A percentile compares a stretch with the other conserved stretches of the same genome.
Evolutionary conservation across 2,329 filamentous ascomycete genomes (phyloP).

Genomic region (Volutella citrinella): DNA sequence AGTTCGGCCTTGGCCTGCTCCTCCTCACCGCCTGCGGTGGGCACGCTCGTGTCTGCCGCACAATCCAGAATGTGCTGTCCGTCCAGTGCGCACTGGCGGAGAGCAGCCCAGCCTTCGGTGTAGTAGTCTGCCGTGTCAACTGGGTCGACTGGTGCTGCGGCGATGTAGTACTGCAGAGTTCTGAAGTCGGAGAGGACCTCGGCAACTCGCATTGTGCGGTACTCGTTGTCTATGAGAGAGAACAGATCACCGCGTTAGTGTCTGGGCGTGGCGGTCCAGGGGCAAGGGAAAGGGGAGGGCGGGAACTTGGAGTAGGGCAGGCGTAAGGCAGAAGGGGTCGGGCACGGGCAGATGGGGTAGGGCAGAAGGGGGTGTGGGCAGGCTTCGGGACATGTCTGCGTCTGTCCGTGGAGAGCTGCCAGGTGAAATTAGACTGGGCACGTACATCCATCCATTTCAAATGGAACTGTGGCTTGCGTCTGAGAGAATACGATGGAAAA

Average conservation of each 20-base stretch:
- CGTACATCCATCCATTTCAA: too few relatives aligned
- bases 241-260: constrained; percentile 17
- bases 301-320: constrained; percentile 1
- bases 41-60: constrained; percentile 59
- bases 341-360: too few relatives aligned
- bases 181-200: constrained; percentile 61
- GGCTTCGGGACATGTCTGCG: too few relatives aligned
- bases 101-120: constrained; percentile 60
- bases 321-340: too few relatives aligned
- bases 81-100: constrained; percentile 61
- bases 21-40: constrained; percentile 50
- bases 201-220: constrained; percentile 57
- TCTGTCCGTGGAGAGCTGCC: too few relatives aligned
- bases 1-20: constrained; percentile 62
- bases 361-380: too few relatives aligned
- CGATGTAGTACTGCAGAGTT: constrained; percentile 60
- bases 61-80: constrained; percentile 64
- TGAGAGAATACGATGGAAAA: too few relatives aligned
- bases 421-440: too few relatives aligned
- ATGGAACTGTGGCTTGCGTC: too few relatives aligned
- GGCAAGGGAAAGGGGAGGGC: neutral
- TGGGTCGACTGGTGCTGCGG: constrained; percentile 54
- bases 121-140: constrained; percentile 56
- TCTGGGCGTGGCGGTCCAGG: neutral
- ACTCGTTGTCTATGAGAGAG: constrained; percentile 53